Evolutionary conservation across 768 basidiomycete species (phyloP), one percentile per base, ranked within the genome.

Genomic region (Tulasnella sp.): DNA sequence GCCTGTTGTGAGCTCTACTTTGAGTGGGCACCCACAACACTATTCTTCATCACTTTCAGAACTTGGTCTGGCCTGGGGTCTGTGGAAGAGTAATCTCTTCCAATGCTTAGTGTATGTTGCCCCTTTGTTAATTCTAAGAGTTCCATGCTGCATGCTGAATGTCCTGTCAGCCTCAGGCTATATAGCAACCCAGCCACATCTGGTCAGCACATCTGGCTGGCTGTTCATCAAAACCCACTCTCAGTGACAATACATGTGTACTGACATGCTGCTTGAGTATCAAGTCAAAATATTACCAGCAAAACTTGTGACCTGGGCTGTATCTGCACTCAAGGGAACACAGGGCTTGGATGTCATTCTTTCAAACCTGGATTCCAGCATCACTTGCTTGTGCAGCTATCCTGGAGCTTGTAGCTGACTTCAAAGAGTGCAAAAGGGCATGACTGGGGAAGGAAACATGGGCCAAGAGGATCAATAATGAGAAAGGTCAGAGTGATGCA

Each of bases 21-120:
- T 63, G 92, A 94, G 68, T 95, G 92, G 92, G 92, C 0, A 83
- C 88, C 51, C 83, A 77, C 65, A 85, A 89, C 49, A 75, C 82
- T 2, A 89, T 95, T 56, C 78, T 88, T 64, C 88, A 88, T 64
- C 83, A 89, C 9, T 92, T 94, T 67, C 77, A 87, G 67, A 88
- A 82, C 0, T 78, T 90, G 3, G 77, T 93, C 17, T 95, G 91
- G 86, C 82, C 81, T 15, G 81, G 83, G 0, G 79, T 81, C 10
- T 77, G 88, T 7, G 73, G 88, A 54, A 78, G 88, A 38, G 80
- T 83, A 23, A 71, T 94, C 51, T 34, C 13, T 44, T 15, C 1
- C 43, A 65, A 4, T 64, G 44, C 11, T 60, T 61, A 11, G 65
- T 65, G 15, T 67, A 72, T 47, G 78, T 78, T 23, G 81, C 80